These are phyloP conservation scores for Botryotinia narcissicola DNA, from an alignment of 2,329 filamentous ascomycete species.

Conservation along the genomic window DNA sequence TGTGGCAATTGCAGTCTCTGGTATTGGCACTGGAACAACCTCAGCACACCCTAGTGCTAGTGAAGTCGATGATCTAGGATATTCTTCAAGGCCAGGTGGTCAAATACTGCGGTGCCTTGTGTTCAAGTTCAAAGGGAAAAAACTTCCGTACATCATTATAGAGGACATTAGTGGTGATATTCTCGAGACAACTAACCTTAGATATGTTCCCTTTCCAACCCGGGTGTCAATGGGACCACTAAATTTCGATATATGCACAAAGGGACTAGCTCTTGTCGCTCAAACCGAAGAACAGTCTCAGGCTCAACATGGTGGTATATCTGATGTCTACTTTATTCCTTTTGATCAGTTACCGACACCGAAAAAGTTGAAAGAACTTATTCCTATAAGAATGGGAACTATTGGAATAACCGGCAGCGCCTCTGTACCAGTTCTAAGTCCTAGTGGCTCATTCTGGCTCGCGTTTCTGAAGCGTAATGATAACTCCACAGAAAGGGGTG, in stretches of 20 bases:
- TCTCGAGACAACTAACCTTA: background rate
- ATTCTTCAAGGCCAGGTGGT: background rate
- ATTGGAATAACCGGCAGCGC: background rate
- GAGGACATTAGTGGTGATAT: background rate
- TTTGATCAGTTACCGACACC: background rate
- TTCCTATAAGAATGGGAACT: background rate
- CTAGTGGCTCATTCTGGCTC: rapidly evolving
- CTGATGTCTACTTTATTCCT: background rate
- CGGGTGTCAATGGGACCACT: background rate
- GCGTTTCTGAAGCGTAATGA: background rate
- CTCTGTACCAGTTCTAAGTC: background rate
- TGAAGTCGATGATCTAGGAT: background rate
- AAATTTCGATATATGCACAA: background rate
- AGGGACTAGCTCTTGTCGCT: background rate
- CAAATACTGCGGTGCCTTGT: background rate
- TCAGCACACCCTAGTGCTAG: background rate
- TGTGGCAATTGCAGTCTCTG: background rate
- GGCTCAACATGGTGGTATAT: background rate
- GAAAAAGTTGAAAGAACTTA: background rate
- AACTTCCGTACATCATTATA: background rate
- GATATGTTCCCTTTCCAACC: background rate
- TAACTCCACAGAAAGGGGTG: background rate
- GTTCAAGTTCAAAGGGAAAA: background rate
- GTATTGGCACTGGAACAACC: background rate
- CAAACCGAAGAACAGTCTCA: background rate